These are phyloP conservation scores for Umbelopsis vinacea DNA, from an alignment of 192 early-diverging fungal genomes.

Conservation along the genomic window DNA sequence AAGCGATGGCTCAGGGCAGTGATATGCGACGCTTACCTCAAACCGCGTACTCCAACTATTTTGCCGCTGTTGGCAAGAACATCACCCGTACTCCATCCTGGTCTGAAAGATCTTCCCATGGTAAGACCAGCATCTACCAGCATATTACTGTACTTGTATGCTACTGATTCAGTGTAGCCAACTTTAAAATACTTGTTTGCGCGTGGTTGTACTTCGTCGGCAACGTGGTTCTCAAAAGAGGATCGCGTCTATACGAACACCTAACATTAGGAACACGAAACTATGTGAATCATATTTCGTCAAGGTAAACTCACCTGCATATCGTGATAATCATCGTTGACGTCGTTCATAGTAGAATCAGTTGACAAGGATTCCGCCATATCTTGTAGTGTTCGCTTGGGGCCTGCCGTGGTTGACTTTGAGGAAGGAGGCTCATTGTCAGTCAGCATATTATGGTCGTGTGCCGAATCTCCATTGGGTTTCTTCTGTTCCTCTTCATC, in stretches of 20 bases:
- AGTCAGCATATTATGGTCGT: slow-evolving; percentile 4
- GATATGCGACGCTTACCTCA: background rate
- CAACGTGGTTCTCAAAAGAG: slow-evolving; percentile 3
- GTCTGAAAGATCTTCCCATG: slow-evolving; percentile 84
- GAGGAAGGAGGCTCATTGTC: background rate
- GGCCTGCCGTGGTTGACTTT: background rate
- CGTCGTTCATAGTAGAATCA: background rate
- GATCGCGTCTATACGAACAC: background rate
- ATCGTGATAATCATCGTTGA: background rate
- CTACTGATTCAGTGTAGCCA: slow-evolving; percentile 31
- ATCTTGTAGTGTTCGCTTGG: background rate
- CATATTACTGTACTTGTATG: slow-evolving; percentile 45
- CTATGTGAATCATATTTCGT: background rate
- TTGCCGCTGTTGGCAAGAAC: slow-evolving; percentile 49
- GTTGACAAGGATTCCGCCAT: background rate
- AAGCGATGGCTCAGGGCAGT: background rate
- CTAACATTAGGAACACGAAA: background rate
- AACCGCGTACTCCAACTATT: background rate
- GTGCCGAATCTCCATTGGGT: too few relatives aligned
- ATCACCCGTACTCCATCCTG: slow-evolving; percentile 80
- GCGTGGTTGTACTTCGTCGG: background rate
- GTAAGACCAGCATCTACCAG: slow-evolving; percentile 74
- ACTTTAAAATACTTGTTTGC: slow-evolving; percentile 10
- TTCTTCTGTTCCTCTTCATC: background rate
- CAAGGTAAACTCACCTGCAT: background rate